phyloP scores from a whole-genome alignment of 345 rosid genomes.

The Turritis glabra region DNA sequence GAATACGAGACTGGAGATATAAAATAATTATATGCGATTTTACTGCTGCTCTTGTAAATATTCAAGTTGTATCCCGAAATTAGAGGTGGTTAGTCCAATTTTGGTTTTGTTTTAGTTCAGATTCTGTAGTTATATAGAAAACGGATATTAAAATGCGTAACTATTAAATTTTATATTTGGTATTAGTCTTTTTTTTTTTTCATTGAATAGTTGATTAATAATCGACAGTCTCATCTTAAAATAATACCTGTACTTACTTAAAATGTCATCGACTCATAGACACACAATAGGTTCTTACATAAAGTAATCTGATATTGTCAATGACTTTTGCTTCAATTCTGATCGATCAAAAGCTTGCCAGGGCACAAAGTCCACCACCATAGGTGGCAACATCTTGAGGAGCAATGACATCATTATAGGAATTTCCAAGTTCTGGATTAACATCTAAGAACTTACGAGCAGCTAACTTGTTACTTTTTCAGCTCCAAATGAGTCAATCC shows the following conservation, averaged over 20 bases:
- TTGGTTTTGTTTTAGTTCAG: neutral
- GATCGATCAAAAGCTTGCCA: conserved; percentile 96
- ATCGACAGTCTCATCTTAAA: too few species aligned
- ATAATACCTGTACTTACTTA: too few species aligned
- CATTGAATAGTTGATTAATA: too few species aligned
- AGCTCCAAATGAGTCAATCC: conserved; percentile 90
- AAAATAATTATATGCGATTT: neutral
- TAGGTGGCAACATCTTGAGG: conserved; percentile 98
- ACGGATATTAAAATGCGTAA: too few species aligned
- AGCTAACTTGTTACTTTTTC: conserved; percentile 93
- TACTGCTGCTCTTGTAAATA: conserved; percentile 1
- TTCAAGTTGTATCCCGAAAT: neutral
- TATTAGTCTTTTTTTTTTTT: too few species aligned
- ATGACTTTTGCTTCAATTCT: conserved; percentile 97
- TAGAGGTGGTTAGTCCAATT: neutral
- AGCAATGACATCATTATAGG: conserved; percentile 91
- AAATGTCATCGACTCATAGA: too few species aligned
- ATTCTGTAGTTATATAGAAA: neutral
- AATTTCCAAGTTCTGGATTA: conserved; percentile 82
- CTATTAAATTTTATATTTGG: too few species aligned
- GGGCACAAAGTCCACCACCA: conserved; percentile 98
- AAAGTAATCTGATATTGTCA: conserved; percentile 81
- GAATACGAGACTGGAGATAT: neutral
- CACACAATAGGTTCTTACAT: too few species aligned
- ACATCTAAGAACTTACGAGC: conserved; percentile 98